Evolutionary conservation across 2,329 filamentous ascomycete species (phyloP).

Genomic region (Alternaria metachromatica): DNA sequence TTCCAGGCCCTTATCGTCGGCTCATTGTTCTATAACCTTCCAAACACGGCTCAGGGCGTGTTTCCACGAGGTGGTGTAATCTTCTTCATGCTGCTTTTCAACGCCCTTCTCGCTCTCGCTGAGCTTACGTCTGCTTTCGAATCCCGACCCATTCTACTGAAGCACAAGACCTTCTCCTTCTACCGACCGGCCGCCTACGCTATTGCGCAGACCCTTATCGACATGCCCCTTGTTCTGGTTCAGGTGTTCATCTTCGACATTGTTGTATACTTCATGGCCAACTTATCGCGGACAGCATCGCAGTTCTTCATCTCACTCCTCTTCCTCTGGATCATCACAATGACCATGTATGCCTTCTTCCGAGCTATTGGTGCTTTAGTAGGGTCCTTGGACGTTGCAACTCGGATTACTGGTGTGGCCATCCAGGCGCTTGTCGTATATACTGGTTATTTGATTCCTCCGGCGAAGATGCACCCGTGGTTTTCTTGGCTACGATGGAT

Average conservation of each 20-base stretch:
- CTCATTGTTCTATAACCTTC: conserved; percentile 61
- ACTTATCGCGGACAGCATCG: conserved; percentile 62
- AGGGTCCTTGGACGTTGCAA: conserved; percentile 47
- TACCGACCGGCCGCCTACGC: conserved; percentile 68
- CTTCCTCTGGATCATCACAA: conserved; percentile 65
- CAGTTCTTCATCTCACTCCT: conserved; percentile 69
- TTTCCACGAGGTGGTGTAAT: conserved; percentile 67
- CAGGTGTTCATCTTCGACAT: conserved; percentile 66
- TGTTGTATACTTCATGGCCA: conserved; percentile 68
- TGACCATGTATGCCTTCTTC: conserved; percentile 54
- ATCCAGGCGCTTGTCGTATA: conserved; percentile 51
- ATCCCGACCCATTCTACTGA: conserved; percentile 69
- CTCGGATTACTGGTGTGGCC: conserved; percentile 49
- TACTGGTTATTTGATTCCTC: conserved; percentile 50
- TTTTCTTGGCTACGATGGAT: conserved; percentile 52
- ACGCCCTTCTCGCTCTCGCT: conserved; percentile 65
- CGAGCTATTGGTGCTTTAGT: conserved; percentile 46
- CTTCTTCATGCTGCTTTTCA: conserved; percentile 68
- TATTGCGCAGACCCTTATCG: conserved; percentile 63
- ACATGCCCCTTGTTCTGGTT: conserved; percentile 64
- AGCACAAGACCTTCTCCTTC: conserved; percentile 74
- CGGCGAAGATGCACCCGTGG: conserved; percentile 51
- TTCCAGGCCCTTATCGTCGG: conserved; percentile 51
- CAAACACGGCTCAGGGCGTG: conserved; percentile 59
- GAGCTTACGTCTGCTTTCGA: conserved; percentile 68